A percentile compares a stretch with the other conserved stretches of the same genome.
These are phyloP conservation scores for Aspergillus pseudoviridinutans DNA, from an alignment of 2,329 filamentous ascomycete species.

Conservation along the genomic window DNA sequence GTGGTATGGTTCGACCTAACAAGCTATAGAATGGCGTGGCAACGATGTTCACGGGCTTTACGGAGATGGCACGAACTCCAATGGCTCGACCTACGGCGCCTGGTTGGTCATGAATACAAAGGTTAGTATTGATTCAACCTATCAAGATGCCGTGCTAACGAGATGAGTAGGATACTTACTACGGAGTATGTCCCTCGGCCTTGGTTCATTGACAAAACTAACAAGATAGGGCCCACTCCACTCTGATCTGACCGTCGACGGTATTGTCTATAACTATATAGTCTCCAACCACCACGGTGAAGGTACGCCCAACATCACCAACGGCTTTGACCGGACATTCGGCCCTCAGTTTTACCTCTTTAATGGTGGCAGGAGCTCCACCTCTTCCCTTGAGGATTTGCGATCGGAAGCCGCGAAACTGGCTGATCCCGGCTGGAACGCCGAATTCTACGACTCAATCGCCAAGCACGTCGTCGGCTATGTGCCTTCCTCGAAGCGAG, in stretches of 20 bases:
- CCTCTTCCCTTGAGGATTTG: constrained; percentile 44
- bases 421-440: constrained; percentile 53
- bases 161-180: constrained; percentile 22
- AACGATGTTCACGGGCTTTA: constrained; percentile 56
- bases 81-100: constrained; percentile 53
- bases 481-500: constrained; percentile 50
- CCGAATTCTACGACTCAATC: constrained; percentile 61
- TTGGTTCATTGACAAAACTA: not conserved
- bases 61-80: constrained; percentile 49
- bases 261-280: constrained; percentile 64
- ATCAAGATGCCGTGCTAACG: not conserved
- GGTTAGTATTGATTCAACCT: constrained; percentile 41
- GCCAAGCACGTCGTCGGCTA: constrained; percentile 58
- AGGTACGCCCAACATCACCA: constrained; percentile 60
- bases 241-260: constrained; percentile 61
- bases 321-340: constrained; percentile 63
- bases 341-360: constrained; percentile 63
- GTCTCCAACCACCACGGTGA: constrained; percentile 62
- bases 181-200: constrained; percentile 16
- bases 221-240: constrained; percentile 50
- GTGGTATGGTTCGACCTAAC: not conserved
- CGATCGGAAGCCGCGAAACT: constrained; percentile 53
- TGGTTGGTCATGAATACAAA: constrained; percentile 64
- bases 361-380: constrained; percentile 51
- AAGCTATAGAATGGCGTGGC: constrained; percentile 46